phyloP scores from a whole-genome alignment of 768 basidiomycete species.

The Mycena kentingensis region DNA sequence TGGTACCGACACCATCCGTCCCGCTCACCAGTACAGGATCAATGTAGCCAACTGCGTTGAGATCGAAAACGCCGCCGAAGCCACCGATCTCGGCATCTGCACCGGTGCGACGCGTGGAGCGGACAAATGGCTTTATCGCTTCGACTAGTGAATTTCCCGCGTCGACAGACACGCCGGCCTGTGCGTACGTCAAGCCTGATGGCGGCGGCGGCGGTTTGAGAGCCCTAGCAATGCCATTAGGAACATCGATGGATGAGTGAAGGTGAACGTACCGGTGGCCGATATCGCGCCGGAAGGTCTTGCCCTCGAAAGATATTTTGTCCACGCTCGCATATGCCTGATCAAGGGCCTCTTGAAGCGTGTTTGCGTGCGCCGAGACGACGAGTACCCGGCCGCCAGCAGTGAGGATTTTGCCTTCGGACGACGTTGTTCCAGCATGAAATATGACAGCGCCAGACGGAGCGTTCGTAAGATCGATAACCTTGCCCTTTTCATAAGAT shows the following conservation, averaged over 20 bases:
- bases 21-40: conserved; percentile 95
- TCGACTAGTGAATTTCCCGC: conserved; percentile 94
- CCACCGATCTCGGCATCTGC: conserved; percentile 94
- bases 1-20: conserved; percentile 97
- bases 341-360: conserved; percentile 76
- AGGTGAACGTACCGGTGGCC: conserved; percentile 69
- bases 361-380: conserved; percentile 75
- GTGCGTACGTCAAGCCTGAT: conserved; percentile 83
- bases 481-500: conserved; percentile 76
- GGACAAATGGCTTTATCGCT: conserved; percentile 91
- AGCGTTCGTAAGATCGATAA: conserved; percentile 63
- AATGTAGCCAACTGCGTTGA: conserved; percentile 82
- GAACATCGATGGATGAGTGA: conserved; percentile 10
- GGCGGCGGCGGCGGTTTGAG: conserved; percentile 38
- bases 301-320: conserved; percentile 82
- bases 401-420: conserved; percentile 65
- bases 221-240: conserved; percentile 47
- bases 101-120: conserved; percentile 82
- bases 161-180: conserved; percentile 94
- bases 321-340: conserved; percentile 81
- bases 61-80: conserved; percentile 94
- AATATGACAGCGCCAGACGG: conserved; percentile 81
- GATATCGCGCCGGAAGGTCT: conserved; percentile 87
- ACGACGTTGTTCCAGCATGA: conserved; percentile 81
- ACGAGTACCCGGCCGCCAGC: conserved; percentile 92